phyloP scores from a whole-genome alignment of 176 grass and related monocot species.

The Elaeis guineensis region DNA sequence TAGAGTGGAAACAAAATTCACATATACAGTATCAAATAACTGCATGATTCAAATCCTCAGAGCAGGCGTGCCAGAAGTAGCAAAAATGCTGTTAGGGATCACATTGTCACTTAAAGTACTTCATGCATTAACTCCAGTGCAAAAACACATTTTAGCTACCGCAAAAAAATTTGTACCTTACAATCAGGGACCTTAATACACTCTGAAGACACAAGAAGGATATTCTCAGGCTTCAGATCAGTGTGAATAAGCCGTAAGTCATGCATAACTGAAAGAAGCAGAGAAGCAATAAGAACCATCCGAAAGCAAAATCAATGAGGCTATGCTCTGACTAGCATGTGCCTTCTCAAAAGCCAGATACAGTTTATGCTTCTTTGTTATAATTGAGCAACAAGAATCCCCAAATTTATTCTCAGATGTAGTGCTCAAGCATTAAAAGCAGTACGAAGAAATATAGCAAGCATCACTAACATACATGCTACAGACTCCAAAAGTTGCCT shows the following conservation, averaged over 20 bases:
- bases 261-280: conserved; percentile 70
- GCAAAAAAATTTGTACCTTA: conserved; percentile 36
- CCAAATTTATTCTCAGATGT: not conserved
- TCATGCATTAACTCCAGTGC: no score
- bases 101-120: no score
- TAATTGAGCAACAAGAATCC: no score
- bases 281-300: not conserved
- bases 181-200: conserved; percentile 70
- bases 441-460: not conserved
- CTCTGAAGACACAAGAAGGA: conserved; percentile 90
- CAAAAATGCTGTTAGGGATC: no score
- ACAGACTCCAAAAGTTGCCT: conserved; percentile 94
- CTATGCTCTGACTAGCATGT: not conserved
- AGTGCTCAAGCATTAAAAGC: not conserved
- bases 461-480: conserved; percentile 46
- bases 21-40: no score
- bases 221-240: conserved; percentile 96
- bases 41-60: no score
- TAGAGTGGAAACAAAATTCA: conserved; percentile 9
- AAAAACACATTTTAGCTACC: not conserved
- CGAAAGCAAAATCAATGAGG: not conserved
- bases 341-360: not conserved
- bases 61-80: no score
- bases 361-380: not conserved
- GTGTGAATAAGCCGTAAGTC: conserved; percentile 92